Evolutionary conservation across 192 early-diverging fungal species (phyloP).

Genomic region (Dissophora globulifera): DNA sequence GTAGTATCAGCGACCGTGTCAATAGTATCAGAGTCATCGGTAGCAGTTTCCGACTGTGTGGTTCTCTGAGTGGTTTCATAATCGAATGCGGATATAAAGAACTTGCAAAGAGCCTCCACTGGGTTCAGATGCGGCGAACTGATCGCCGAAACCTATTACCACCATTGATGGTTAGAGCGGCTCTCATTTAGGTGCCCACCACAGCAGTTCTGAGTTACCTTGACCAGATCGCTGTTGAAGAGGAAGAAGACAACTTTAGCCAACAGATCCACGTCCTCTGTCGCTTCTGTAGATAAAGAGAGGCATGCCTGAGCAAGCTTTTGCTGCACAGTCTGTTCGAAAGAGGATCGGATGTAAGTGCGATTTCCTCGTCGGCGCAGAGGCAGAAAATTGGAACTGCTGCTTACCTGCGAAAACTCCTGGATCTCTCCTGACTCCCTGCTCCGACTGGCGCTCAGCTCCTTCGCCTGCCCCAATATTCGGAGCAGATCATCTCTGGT

Average conservation of each 20-base stretch:
- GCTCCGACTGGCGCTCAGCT: background rate
- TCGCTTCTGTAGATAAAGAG: background rate
- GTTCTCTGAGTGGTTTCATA: background rate
- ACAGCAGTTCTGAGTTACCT: too few species aligned
- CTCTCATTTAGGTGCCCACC: too few species aligned
- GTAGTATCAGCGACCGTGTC: conserved; percentile 2
- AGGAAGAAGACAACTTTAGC: conserved; percentile 20
- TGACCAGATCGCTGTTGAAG: conserved; percentile 32
- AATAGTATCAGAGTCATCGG: background rate
- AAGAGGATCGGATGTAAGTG: too few species aligned
- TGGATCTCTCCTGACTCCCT: background rate
- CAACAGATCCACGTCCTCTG: conserved; percentile 18
- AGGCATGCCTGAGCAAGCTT: conserved; percentile 16
- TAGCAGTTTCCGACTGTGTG: background rate
- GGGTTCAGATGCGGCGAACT: background rate
- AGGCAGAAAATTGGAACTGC: too few species aligned
- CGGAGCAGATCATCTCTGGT: conserved; percentile 3
- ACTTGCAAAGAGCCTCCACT: conserved; percentile 9
- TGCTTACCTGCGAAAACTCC: conserved; percentile 15
- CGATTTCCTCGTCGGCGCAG: too few species aligned
- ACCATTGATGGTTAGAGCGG: background rate
- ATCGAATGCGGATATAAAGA: conserved; percentile 16
- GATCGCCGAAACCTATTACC: background rate
- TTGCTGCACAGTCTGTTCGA: conserved; percentile 13
- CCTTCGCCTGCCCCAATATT: conserved; percentile 17